A percentile compares a stretch with the other conserved stretches of the same genome.
Evolutionary conservation across 1,139 yeast species (phyloP).

Genomic region (Geotrichum candidum): DNA sequence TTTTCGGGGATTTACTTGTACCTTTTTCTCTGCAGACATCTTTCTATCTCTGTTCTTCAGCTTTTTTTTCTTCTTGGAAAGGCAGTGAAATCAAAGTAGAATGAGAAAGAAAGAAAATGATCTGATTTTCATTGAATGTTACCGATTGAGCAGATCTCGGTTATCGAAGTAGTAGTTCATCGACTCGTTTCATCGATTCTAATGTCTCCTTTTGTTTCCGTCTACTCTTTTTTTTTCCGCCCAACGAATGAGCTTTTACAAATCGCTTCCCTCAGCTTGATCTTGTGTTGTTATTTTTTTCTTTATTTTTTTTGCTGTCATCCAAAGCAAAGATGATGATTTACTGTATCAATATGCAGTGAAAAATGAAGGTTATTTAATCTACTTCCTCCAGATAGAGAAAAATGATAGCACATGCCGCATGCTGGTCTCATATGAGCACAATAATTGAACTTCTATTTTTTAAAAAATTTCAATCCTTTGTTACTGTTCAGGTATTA

Average conservation of each 20-base stretch:
- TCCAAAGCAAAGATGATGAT: background rate
- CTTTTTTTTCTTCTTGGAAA: background rate
- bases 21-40: background rate
- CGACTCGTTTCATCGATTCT: background rate
- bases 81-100: background rate
- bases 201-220: background rate
- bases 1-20: background rate
- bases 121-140: background rate
- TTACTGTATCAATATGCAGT: background rate
- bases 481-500: background rate
- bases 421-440: background rate
- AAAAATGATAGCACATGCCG: background rate
- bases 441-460: background rate
- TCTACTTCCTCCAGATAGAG: no score
- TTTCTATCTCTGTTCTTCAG: background rate
- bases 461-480: background rate
- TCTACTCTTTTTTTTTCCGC: background rate
- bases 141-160: background rate
- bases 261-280: background rate
- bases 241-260: background rate
- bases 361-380: no score
- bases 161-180: background rate
- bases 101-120: background rate
- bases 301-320: background rate
- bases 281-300: background rate